Evolutionary conservation across 2,329 filamentous ascomycete genomes (phyloP).

Genomic region (Pezicula neosporulosa): DNA sequence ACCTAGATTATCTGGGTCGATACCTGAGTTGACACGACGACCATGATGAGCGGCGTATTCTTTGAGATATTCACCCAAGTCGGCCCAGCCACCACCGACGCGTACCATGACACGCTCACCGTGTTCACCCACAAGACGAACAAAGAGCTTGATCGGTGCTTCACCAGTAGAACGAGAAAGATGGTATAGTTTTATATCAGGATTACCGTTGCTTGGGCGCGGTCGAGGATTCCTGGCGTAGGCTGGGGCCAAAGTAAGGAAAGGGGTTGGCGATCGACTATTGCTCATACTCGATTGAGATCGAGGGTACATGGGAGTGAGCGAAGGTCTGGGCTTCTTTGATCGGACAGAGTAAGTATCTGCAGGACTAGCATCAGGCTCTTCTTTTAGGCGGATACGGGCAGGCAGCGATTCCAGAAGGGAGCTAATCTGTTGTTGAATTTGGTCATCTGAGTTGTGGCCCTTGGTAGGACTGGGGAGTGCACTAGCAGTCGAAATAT

Average conservation of each 20-base stretch:
- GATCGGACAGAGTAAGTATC: constrained; percentile 28
- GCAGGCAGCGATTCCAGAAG: constrained; percentile 76
- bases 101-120: constrained; percentile 96
- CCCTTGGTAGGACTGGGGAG: constrained; percentile 19
- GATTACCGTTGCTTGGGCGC: constrained; percentile 48
- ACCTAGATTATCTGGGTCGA: constrained; percentile 36
- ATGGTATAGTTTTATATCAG: constrained; percentile 89
- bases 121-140: constrained; percentile 84
- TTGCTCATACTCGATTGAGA: constrained; percentile 27
- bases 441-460: constrained; percentile 52
- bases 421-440: constrained; percentile 77
- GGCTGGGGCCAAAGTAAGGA: constrained; percentile 67
- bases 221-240: constrained; percentile 42
- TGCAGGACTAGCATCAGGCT: constrained; percentile 31
- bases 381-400: constrained; percentile 69
- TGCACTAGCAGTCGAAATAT: constrained; percentile 14
- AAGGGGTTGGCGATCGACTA: constrained; percentile 55
- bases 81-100: constrained; percentile 97
- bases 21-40: constrained; percentile 48
- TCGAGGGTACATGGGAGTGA: constrained; percentile 21
- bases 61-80: constrained; percentile 89
- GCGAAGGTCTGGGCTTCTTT: constrained; percentile 30
- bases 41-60: constrained; percentile 93
- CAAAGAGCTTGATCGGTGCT: constrained; percentile 89
- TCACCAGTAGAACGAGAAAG: constrained; percentile 80